These are phyloP conservation scores for Fusarium incarnatum DNA, from an alignment of 2,329 filamentous ascomycete species.

Conservation along the genomic window DNA sequence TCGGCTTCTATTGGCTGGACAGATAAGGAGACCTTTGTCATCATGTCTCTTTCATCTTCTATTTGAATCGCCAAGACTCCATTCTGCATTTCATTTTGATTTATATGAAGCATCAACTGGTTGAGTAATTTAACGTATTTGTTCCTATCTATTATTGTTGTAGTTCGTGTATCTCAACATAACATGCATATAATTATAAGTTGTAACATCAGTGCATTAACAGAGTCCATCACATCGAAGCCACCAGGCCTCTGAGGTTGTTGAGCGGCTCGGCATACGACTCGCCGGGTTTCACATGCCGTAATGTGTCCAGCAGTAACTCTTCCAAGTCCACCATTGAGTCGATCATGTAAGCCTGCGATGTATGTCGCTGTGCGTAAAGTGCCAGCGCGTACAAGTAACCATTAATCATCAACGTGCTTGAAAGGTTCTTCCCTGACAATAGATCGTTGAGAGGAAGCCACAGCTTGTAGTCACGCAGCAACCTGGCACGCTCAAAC, in stretches of 20 bases:
- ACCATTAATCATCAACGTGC: conserved; percentile 25
- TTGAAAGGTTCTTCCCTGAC: conserved; percentile 16
- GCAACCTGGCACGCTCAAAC: conserved; percentile 6
- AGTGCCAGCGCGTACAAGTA: conserved; percentile 25
- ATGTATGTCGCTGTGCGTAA: conserved; percentile 14
- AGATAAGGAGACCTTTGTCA: conserved; percentile 3
- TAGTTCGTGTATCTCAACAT: not conserved
- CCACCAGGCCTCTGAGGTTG: not conserved
- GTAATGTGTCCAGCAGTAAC: conserved; percentile 14
- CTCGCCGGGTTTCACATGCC: not conserved
- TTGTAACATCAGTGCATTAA: not conserved
- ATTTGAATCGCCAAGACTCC: not conserved
- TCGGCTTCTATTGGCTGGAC: not conserved
- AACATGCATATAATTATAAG: not conserved
- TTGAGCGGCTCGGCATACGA: not conserved
- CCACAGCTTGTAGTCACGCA: conserved; percentile 28
- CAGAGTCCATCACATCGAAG: not conserved
- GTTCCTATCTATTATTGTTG: not conserved
- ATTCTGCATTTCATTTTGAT: not conserved
- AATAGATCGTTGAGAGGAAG: conserved; percentile 20
- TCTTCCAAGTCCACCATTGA: conserved; percentile 10
- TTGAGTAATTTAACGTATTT: not conserved
- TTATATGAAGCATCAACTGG: not conserved
- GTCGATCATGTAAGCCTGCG: conserved; percentile 15
- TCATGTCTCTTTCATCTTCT: not conserved